Conservation (phyloP, 2,329 filamentous ascomycete genomes). For the Fusarium piperis region DNA sequence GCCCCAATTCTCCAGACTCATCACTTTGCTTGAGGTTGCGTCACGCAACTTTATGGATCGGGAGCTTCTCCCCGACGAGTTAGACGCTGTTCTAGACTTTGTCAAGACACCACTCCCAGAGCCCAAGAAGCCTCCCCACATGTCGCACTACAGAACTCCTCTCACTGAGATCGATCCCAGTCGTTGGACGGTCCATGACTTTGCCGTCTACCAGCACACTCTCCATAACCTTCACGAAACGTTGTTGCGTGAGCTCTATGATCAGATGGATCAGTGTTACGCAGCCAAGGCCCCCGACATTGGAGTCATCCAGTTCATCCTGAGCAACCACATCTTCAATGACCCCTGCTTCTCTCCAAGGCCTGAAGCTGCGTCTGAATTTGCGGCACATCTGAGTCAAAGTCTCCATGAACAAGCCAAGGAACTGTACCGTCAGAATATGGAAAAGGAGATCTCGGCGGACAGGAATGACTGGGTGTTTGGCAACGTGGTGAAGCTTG, state of each 20-base stretch:
- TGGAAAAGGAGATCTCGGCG: conserved; percentile 82
- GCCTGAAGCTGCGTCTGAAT: conserved; percentile 76
- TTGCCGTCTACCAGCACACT: conserved; percentile 76
- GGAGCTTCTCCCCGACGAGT: conserved; percentile 80
- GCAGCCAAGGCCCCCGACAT: conserved; percentile 87
- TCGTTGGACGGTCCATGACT: conserved; percentile 76
- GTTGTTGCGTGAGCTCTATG: conserved; percentile 86
- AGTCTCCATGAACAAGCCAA: conserved; percentile 79
- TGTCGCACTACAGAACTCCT: conserved; percentile 61
- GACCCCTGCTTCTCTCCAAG: conserved; percentile 80
- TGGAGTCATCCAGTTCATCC: conserved; percentile 79
- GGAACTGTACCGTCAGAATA: conserved; percentile 80
- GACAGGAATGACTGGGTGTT: conserved; percentile 89
- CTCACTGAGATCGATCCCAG: conserved; percentile 66
- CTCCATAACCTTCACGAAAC: conserved; percentile 81
- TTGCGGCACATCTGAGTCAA: conserved; percentile 75
- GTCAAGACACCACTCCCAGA: conserved; percentile 77
- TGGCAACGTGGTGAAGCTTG: conserved; percentile 87
- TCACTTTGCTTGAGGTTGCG: conserved; percentile 85
- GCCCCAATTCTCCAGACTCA: conserved; percentile 80
- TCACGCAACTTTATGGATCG: conserved; percentile 86
- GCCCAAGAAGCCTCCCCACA: conserved; percentile 69
- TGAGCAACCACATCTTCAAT: conserved; percentile 83
- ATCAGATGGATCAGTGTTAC: conserved; percentile 87
- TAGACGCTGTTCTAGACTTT: conserved; percentile 85